Conservation (phyloP, 148 eudicot genomes). For the Camellia granthamiana region DNA sequence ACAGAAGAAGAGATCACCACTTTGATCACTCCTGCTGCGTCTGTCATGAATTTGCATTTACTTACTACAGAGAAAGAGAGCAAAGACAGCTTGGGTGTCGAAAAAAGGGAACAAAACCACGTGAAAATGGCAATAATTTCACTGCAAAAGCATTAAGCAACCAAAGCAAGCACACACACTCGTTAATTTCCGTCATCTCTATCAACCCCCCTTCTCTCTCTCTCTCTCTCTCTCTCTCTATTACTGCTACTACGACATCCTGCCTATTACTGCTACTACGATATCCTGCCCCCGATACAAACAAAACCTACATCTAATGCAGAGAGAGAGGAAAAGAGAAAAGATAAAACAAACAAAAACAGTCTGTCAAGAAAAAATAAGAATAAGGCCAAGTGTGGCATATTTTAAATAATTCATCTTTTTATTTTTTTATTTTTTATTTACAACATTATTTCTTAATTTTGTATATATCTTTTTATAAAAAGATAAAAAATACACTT, state of each 20-base stretch:
- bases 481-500: too few relatives aligned
- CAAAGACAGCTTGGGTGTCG: background rate
- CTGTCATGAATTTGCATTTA: too few relatives aligned
- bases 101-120: background rate
- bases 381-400: too few relatives aligned
- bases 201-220: background rate
- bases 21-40: too few relatives aligned
- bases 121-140: slow-evolving; percentile 8
- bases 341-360: background rate
- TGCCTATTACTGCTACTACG: too few relatives aligned
- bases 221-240: background rate
- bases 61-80: background rate
- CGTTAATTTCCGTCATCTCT: background rate
- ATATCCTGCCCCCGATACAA: background rate
- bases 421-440: too few relatives aligned
- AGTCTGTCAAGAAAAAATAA: background rate
- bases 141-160: background rate
- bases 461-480: too few relatives aligned
- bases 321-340: background rate
- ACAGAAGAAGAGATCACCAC: too few relatives aligned
- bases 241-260: too few relatives aligned
- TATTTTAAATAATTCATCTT: too few relatives aligned
- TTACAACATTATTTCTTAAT: too few relatives aligned
- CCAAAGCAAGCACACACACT: background rate
- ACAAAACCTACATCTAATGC: slow-evolving; percentile 6